Conservation (phyloP, 176 grass and related monocot species). For the Areca catechu region DNA sequence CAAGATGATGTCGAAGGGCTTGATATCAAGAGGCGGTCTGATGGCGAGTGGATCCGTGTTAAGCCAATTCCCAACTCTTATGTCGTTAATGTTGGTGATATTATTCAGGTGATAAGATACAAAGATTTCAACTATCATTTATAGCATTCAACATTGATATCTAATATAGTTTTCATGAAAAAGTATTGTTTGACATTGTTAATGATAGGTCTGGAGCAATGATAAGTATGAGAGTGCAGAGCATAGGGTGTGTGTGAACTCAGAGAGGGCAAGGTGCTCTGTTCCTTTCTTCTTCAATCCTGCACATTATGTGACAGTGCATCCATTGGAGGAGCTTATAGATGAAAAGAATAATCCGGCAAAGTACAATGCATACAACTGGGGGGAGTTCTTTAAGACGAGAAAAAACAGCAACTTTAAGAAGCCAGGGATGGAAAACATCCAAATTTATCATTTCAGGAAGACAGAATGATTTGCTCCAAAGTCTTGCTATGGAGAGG, state of each 20-base stretch:
- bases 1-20: constrained; percentile 72
- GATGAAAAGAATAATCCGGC: constrained; percentile 31
- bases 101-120: constrained; percentile 31
- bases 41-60: constrained; percentile 78
- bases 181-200: no score
- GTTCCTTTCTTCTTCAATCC: constrained; percentile 75
- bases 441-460: constrained; percentile 71
- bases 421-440: constrained; percentile 54
- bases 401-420: constrained; percentile 63
- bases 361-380: constrained; percentile 43
- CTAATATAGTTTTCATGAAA: no score
- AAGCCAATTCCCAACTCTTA: constrained; percentile 45
- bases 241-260: constrained; percentile 60
- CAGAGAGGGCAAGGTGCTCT: constrained; percentile 48
- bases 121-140: no score
- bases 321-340: constrained; percentile 44
- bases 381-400: constrained; percentile 46
- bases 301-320: constrained; percentile 25
- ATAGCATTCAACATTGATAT: no score
- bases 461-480: constrained; percentile 10
- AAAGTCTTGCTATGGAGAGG: no score
- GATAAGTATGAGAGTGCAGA: constrained; percentile 74
- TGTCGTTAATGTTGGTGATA: constrained; percentile 69
- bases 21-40: constrained; percentile 53
- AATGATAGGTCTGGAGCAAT: constrained; percentile 75